Evolutionary conservation across 176 grass and related monocot species (phyloP), one percentile per base, ranked within the genome.

Genomic region (Oryza rufipogon): DNA sequence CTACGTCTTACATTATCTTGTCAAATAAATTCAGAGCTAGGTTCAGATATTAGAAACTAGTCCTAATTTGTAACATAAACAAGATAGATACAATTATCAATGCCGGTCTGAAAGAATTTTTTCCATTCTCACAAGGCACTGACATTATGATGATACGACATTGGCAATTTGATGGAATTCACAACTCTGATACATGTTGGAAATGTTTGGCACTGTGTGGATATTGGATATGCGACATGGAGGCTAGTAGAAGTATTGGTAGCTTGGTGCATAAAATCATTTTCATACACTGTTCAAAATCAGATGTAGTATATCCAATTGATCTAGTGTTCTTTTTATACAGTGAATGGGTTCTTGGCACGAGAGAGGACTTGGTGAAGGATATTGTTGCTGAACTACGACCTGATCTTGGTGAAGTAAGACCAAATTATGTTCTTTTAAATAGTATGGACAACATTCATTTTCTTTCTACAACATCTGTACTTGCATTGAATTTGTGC

Each of bases 291-390:
- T 84, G 66, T 78, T 82, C 72, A 81, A 25, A 49, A 36, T 80
- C 60, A 6, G 51, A 34, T 22, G 28, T 86, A 60, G 34, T 75
- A 66, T 41, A 34, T 58, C 42, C 32, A 66, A 70, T 70, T 81
- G 13, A 80, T 66, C 22, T 66, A 23, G 67, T 84, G 17, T 68
- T 48, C 70, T 54, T 22, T 87, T 52, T 77, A 49, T 84, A 78
- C 80, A 98, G 96, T 47, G 96, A 98, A 87, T 98, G 96, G 96
- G 96, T 98, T 87, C 87, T 98, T 90, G 93, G 96, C 71, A 95
- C 89, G 74, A 91, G 96, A 83, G 96, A 98, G 71, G 96, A 98
- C 83, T 74, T 98, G 14, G 93, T 90, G 85, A 93, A 88, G 73
- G 93, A 98, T 91, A 92, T 98, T 66, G 66, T 85, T 81, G 48